phyloP scores from a whole-genome alignment of 2,329 filamentous ascomycete genomes.

The Colletotrichum tofieldiae region DNA sequence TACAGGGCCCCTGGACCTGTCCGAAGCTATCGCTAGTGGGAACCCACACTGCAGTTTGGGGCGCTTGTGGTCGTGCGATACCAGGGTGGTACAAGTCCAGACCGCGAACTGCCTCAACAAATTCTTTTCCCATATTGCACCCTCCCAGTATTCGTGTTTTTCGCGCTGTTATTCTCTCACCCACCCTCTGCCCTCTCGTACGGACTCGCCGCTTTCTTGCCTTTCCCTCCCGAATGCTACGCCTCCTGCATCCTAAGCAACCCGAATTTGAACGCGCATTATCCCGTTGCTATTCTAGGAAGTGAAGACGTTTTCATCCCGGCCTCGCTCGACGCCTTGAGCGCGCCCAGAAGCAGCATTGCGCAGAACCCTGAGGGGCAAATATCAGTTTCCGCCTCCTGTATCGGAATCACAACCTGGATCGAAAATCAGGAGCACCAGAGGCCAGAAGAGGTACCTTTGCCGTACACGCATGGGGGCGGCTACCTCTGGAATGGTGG shows the following conservation, averaged over 20 bases:
- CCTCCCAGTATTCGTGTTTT: not conserved
- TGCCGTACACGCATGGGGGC: slow-evolving; percentile 19
- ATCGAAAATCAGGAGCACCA: slow-evolving; percentile 24
- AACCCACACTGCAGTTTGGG: slow-evolving; percentile 34
- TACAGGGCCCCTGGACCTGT: slow-evolving; percentile 34
- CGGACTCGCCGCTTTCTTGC: slow-evolving; percentile 29
- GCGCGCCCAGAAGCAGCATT: not conserved
- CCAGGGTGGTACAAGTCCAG: slow-evolving; percentile 42
- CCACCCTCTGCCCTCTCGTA: not conserved
- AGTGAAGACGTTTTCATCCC: not conserved
- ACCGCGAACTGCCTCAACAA: slow-evolving; percentile 38
- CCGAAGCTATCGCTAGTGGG: slow-evolving; percentile 36
- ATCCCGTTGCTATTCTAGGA: slow-evolving; percentile 26
- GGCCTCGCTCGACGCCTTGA: not conserved
- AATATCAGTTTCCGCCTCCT: slow-evolving; percentile 8
- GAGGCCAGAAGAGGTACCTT: slow-evolving; percentile 25
- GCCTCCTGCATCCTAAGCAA: slow-evolving; percentile 27
- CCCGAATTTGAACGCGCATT: slow-evolving; percentile 21
- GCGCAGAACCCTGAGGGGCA: slow-evolving; percentile 6
- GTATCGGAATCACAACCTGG: slow-evolving; percentile 26
- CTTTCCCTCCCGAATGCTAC: slow-evolving; percentile 31
- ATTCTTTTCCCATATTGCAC: slow-evolving; percentile 41
- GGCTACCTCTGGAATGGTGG: slow-evolving; percentile 23
- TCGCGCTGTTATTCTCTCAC: slow-evolving; percentile 9
- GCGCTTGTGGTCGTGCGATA: slow-evolving; percentile 31